phyloP scores from a whole-genome alignment of 75 land plant genomes.

The Larix kaempferi region DNA sequence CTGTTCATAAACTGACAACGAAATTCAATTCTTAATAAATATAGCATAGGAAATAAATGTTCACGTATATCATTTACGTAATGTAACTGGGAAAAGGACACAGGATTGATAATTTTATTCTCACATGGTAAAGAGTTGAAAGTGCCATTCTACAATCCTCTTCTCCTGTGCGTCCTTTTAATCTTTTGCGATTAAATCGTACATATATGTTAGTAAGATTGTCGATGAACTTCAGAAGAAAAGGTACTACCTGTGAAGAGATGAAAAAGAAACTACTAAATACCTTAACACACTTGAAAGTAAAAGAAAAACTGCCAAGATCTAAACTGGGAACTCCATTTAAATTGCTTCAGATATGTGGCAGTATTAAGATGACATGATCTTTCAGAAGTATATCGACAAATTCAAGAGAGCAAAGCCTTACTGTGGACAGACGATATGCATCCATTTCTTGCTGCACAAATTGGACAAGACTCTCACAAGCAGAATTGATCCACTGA shows the following conservation, averaged over 20 bases:
- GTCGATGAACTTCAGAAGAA: constrained; percentile 91
- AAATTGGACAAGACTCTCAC: constrained; percentile 90
- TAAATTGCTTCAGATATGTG: background rate
- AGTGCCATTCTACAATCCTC: constrained; percentile 84
- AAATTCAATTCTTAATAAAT: background rate
- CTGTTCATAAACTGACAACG: too few species aligned
- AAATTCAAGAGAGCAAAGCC: constrained; percentile 10
- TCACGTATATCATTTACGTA: background rate
- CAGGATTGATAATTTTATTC: constrained; percentile 8
- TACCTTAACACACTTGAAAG: too few species aligned
- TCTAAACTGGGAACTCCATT: too few species aligned
- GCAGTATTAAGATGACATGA: background rate
- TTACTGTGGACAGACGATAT: constrained; percentile 90
- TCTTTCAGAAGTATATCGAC: background rate
- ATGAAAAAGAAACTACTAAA: background rate
- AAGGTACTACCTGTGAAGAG: constrained; percentile 81
- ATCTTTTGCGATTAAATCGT: constrained; percentile 93
- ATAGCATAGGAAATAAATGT: background rate
- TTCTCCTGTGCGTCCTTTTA: constrained; percentile 97
- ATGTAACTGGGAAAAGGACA: background rate
- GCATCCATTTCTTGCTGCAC: constrained; percentile 98
- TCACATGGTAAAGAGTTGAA: constrained; percentile 89
- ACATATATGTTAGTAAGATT: constrained; percentile 97
- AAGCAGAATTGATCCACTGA: constrained; percentile 98
- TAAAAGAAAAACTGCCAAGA: too few species aligned